phyloP scores from a whole-genome alignment of 2,329 filamentous ascomycete species.

The Diaporthe eres region DNA sequence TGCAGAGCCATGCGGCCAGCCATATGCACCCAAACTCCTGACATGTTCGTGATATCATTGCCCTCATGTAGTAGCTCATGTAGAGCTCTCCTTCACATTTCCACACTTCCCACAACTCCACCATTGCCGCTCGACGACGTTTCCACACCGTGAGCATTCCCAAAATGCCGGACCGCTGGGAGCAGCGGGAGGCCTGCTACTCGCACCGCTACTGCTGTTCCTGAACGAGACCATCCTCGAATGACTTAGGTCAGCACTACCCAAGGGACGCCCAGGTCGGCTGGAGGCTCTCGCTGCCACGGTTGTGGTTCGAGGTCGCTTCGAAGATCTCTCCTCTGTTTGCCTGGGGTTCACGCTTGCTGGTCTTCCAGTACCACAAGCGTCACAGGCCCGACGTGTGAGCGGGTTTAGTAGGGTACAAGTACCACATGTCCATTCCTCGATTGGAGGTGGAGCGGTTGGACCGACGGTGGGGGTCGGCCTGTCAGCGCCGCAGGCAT shows the following conservation, averaged over 20 bases:
- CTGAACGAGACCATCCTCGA: slow-evolving; percentile 41
- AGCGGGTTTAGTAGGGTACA: slow-evolving; percentile 71
- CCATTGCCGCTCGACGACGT: slow-evolving; percentile 66
- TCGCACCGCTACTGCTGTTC: slow-evolving; percentile 40
- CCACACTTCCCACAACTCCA: slow-evolving; percentile 71
- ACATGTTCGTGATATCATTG: slow-evolving; percentile 24
- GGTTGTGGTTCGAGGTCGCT: slow-evolving; percentile 34
- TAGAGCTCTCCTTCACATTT: slow-evolving; percentile 65
- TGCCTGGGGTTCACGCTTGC: slow-evolving; percentile 45
- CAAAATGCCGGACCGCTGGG: slow-evolving; percentile 55
- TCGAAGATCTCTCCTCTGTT: slow-evolving; percentile 39
- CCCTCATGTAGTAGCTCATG: slow-evolving; percentile 43
- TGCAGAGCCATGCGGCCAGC: not conserved
- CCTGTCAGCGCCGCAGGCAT: slow-evolving; percentile 67
- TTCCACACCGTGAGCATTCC: slow-evolving; percentile 67
- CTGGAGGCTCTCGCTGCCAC: not conserved
- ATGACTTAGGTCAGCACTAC: slow-evolving; percentile 34
- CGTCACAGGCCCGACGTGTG: slow-evolving; percentile 67
- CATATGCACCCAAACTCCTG: not conserved
- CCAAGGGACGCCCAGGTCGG: slow-evolving; percentile 13
- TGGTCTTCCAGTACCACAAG: slow-evolving; percentile 63
- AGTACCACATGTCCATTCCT: slow-evolving; percentile 65
- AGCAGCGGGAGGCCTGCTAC: slow-evolving; percentile 39
- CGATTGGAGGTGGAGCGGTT: slow-evolving; percentile 38
- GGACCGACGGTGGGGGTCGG: slow-evolving; percentile 44